A percentile compares a stretch with the other conserved stretches of the same genome.
Evolutionary conservation across 345 rosid genomes (phyloP).

Genomic region (Ceriops tagal): DNA sequence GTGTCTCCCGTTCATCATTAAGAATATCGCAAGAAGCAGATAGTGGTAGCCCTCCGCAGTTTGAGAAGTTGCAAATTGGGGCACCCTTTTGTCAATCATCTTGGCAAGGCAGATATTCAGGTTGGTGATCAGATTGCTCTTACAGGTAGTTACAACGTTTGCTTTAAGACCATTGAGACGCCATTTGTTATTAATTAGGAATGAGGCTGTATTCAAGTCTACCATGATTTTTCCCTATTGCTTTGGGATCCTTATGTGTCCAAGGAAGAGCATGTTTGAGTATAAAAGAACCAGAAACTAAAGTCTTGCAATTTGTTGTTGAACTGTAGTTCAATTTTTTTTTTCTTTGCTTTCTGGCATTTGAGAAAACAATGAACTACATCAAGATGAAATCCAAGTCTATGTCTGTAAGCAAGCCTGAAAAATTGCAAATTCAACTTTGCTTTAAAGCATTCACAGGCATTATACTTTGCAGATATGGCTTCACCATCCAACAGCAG

Average conservation of each 20-base stretch:
- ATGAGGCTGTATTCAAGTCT: neutral
- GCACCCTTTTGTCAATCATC: constrained; percentile 31
- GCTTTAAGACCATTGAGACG: neutral
- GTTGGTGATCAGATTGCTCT: constrained; percentile 25
- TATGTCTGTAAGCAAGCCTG: too few species aligned
- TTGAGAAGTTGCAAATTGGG: constrained; percentile 72
- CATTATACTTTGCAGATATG: constrained; percentile 10
- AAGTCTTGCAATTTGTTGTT: neutral
- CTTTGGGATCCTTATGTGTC: too few species aligned
- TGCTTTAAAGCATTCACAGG: too few species aligned
- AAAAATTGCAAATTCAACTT: too few species aligned
- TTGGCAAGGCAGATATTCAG: constrained; percentile 22
- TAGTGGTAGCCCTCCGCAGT: constrained; percentile 66
- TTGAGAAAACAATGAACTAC: too few species aligned
- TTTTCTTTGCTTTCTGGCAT: neutral
- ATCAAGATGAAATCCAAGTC: too few species aligned
- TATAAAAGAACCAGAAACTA: too few species aligned
- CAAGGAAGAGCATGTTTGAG: too few species aligned
- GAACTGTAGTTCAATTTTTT: neutral
- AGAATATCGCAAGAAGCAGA: constrained; percentile 46
- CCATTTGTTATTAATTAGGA: neutral
- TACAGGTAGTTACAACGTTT: neutral
- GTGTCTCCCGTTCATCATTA: constrained; percentile 51
- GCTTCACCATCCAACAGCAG: constrained; percentile 31
- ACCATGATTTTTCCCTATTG: too few species aligned